These are phyloP conservation scores for Chytriomyces sp. DNA, from an alignment of 192 early-diverging fungal genomes.

Conservation along the genomic window DNA sequence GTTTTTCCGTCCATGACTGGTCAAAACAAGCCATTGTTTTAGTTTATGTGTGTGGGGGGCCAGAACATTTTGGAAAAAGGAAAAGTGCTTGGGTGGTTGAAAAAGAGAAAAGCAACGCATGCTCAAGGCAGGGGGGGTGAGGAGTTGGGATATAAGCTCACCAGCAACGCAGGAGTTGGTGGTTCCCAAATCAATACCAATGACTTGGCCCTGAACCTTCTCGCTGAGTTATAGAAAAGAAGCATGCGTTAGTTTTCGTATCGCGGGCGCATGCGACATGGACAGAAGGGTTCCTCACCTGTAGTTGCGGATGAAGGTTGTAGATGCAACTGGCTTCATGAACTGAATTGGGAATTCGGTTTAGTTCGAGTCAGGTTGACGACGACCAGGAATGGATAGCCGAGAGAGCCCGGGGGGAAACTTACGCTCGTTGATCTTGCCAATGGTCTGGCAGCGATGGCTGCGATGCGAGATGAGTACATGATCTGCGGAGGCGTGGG, in stretches of 20 bases:
- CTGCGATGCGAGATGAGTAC: constrained; percentile 26
- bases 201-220: constrained; percentile 80
- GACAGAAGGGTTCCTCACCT: constrained; percentile 5
- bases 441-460: constrained; percentile 16
- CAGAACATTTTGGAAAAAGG: constrained; percentile 6
- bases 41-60: not conserved
- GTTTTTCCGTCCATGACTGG: constrained; percentile 96
- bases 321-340: constrained; percentile 17
- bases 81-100: constrained; percentile 6
- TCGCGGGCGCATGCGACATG: not conserved
- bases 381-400: not conserved
- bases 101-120: constrained; percentile 26
- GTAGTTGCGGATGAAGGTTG: constrained; percentile 20
- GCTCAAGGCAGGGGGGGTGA: not conserved
- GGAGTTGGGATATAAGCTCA: constrained; percentile 30
- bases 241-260: not conserved
- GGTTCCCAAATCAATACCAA: constrained; percentile 99
- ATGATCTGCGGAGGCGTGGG: not conserved
- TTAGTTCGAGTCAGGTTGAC: not conserved
- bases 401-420: not conserved
- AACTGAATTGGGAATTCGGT: constrained; percentile 6
- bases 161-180: constrained; percentile 99
- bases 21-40: not conserved
- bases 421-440: not conserved
- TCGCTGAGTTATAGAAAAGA: constrained; percentile 32